These are phyloP conservation scores for Ricinus communis DNA, from an alignment of 345 rosid genomes.

Conservation along the genomic window DNA sequence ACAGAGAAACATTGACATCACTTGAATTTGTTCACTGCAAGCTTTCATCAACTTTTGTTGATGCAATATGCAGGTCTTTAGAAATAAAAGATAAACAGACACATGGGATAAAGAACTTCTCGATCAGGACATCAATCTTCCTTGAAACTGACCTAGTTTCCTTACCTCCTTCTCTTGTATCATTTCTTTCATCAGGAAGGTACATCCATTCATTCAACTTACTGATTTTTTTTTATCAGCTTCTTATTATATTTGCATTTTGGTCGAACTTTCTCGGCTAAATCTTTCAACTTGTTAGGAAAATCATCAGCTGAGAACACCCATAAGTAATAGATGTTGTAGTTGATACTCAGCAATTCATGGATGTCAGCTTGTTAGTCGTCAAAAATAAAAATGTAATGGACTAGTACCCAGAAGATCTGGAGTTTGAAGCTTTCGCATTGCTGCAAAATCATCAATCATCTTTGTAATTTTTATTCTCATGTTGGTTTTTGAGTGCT, in stretches of 20 bases:
- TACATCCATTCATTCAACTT: conserved; percentile 27
- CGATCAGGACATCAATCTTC: conserved; percentile 55
- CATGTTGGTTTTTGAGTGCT: not conserved
- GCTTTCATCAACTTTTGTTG: conserved; percentile 51
- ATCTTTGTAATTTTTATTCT: not conserved
- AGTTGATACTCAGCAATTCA: not conserved
- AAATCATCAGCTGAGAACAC: not conserved
- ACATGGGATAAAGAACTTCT: conserved; percentile 52
- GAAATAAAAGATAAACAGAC: conserved; percentile 28
- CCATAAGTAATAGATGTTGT: not conserved
- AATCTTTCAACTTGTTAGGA: conserved; percentile 3
- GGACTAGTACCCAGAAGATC: not conserved
- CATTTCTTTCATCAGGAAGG: conserved; percentile 71
- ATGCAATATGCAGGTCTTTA: conserved; percentile 52
- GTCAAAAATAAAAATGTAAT: conserved; percentile 1
- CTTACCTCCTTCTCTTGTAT: conserved; percentile 44
- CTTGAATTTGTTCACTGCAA: conserved; percentile 75
- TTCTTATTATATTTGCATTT: not conserved
- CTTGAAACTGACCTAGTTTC: conserved; percentile 38
- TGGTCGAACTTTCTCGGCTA: not conserved
- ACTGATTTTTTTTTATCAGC: conserved; percentile 11
- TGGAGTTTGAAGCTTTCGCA: conserved; percentile 5
- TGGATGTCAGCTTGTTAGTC: conserved; percentile 1
- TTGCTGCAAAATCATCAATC: not conserved
- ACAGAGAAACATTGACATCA: conserved; percentile 58